Percentiles rank a stretch among this genome's conserved stretches.
Evolutionary conservation across 2,329 filamentous ascomycete species (phyloP).

Genomic region (Cladosporium sp.): DNA sequence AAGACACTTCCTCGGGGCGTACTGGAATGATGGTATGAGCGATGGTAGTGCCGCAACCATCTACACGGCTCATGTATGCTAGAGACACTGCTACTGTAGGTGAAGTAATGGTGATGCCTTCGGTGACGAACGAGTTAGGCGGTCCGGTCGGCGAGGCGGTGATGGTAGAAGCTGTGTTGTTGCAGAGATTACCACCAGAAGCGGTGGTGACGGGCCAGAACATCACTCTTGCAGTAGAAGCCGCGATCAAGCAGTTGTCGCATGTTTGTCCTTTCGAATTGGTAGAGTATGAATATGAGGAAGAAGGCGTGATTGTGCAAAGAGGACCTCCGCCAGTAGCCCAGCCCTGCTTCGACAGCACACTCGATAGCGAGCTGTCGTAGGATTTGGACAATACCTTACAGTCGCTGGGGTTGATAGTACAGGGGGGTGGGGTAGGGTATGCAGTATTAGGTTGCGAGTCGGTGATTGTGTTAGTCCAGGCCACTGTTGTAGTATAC

Average conservation of each 20-base stretch:
- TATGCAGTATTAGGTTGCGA: conserved; percentile 6
- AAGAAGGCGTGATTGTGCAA: conserved; percentile 14
- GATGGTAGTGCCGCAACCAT: conserved; percentile 22
- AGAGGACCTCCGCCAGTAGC: conserved; percentile 6
- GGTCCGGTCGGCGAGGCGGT: conserved; percentile 14
- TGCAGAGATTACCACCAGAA: conserved; percentile 12
- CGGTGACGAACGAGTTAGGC: conserved; percentile 23
- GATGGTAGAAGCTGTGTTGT: conserved; percentile 14
- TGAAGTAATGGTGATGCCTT: conserved; percentile 23
- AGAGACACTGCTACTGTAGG: conserved; percentile 20
- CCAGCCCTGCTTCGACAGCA: background rate
- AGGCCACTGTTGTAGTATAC: conserved; percentile 5
- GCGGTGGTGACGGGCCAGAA: conserved; percentile 22
- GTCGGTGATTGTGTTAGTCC: conserved; percentile 11
- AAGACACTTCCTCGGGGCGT: conserved; percentile 18
- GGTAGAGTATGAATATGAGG: conserved; percentile 11
- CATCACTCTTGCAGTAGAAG: conserved; percentile 15
- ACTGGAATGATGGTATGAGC: conserved; percentile 20
- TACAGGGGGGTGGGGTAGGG: conserved; percentile 14
- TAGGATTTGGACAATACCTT: conserved; percentile 13
- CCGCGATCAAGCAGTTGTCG: conserved; percentile 15
- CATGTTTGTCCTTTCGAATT: background rate
- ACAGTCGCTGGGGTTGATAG: conserved; percentile 10
- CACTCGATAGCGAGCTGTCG: background rate
- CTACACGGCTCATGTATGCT: conserved; percentile 14